Base-by-base conservation (phyloP, 768 basidiomycete species). In the Tremella fuciformis region DNA sequence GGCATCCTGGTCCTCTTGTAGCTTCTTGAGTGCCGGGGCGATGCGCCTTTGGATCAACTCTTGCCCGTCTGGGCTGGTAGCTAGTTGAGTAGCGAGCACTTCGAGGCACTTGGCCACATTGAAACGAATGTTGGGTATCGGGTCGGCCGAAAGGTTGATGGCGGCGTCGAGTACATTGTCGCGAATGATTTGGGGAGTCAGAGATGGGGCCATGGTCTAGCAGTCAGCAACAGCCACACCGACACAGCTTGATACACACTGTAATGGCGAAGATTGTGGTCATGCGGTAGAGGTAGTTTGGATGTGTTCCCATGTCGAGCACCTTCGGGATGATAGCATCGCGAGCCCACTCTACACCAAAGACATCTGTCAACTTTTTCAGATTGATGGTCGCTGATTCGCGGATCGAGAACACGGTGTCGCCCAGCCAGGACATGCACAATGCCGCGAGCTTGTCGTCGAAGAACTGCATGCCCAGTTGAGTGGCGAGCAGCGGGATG, bases 351-450 rank as follows among this genome's bases (percentile, higher is more conserved):
- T 97, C 93, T 22, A 96, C 91, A 46, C 96, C 96, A 67, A 99
- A 99, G 13, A 98, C 94, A 69, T 98, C 94, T 15, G 94, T 94
- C 71, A 99, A 80, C 74, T 93, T 96, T 81, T 91, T 91, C 66
- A 99, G 80, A 77, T 99, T 99, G 76, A 89, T 84, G 0, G 91
- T 98, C 0, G 96, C 96, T n/a, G 94, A 88, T 77, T 99, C 96
- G 46, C 96, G 86, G 75, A 99, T 99, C 75, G 91, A 93, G 80
- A 88, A 99, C 16, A 99, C 96, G 34, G 89, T 96, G 77, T 99
- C 96, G 8, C 93, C 93, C 63, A 99, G 78, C 96, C 96, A 99
- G 8, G 89, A 90, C 93, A 99, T 96, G 82, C 96, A 99, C 25
- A 99, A 81, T 70, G 89, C 91, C 24, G 89, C 90, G 44, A 99